Evolutionary conservation across 768 basidiomycete species (phyloP).

Genomic region (Pleurotus tuoliensis): DNA sequence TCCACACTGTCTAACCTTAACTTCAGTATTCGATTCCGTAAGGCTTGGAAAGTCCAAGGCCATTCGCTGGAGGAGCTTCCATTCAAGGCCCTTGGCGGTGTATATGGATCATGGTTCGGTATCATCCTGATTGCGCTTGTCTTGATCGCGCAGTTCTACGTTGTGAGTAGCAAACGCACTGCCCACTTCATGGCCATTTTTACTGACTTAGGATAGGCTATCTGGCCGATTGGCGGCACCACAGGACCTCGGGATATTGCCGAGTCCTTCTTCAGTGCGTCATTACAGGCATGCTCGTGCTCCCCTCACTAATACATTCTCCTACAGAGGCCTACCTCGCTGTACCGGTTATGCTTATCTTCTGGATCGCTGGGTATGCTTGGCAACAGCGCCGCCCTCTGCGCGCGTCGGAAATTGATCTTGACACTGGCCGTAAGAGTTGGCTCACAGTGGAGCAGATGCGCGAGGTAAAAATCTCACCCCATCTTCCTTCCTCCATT

Average conservation of each 20-base stretch:
- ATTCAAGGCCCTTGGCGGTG: slow-evolving; percentile 39
- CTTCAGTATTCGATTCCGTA: slow-evolving; percentile 39
- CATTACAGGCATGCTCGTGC: neutral
- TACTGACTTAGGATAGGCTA: slow-evolving; percentile 20
- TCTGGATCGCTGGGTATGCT: slow-evolving; percentile 31
- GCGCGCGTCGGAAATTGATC: slow-evolving; percentile 34
- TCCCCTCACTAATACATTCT: neutral
- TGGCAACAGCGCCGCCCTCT: slow-evolving; percentile 39
- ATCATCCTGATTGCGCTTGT: slow-evolving; percentile 35
- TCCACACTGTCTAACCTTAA: neutral
- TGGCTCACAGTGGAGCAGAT: slow-evolving; percentile 44
- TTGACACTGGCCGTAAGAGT: slow-evolving; percentile 42
- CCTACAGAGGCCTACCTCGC: slow-evolving; percentile 34
- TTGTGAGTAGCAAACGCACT: slow-evolving; percentile 19
- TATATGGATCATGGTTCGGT: slow-evolving; percentile 44
- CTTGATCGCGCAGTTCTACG: slow-evolving; percentile 43
- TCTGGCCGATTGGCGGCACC: slow-evolving; percentile 37
- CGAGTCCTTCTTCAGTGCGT: slow-evolving; percentile 35
- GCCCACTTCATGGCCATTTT: neutral
- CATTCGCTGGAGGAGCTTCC: slow-evolving; percentile 43
- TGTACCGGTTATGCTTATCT: slow-evolving; percentile 34
- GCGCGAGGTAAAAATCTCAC: slow-evolving; percentile 26
- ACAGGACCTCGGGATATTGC: slow-evolving; percentile 23
- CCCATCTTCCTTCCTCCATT: neutral
- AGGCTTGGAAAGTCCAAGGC: slow-evolving; percentile 39